These are phyloP conservation scores for Colletotrichum sp. DNA, from an alignment of 2,329 filamentous ascomycete species.

Conservation along the genomic window DNA sequence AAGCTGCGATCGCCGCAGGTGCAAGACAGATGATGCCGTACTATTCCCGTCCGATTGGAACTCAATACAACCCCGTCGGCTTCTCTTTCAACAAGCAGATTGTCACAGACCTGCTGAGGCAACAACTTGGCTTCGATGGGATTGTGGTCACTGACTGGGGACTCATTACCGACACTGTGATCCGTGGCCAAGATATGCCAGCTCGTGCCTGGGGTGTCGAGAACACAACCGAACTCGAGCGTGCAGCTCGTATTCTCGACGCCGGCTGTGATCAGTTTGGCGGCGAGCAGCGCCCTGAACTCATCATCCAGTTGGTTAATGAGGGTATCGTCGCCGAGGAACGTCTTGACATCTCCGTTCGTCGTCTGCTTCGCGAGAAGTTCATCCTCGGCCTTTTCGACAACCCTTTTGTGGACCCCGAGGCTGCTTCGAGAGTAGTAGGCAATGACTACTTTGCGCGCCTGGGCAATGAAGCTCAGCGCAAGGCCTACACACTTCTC, in stretches of 20 bases:
- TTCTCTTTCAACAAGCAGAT: constrained; percentile 58
- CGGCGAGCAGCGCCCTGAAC: constrained; percentile 52
- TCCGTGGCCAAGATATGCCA: constrained; percentile 48
- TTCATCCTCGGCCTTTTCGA: constrained; percentile 58
- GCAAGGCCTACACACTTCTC: constrained; percentile 31
- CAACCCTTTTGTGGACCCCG: constrained; percentile 52
- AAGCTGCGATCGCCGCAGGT: constrained; percentile 52
- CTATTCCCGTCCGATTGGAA: constrained; percentile 52
- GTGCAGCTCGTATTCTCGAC: constrained; percentile 47
- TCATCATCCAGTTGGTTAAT: constrained; percentile 51
- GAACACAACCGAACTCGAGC: constrained; percentile 44
- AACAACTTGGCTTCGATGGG: constrained; percentile 54
- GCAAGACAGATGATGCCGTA: constrained; percentile 58
- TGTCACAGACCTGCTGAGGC: constrained; percentile 52
- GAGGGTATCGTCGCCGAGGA: constrained; percentile 44
- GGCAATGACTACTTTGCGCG: constrained; percentile 47
- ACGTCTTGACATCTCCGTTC: constrained; percentile 51
- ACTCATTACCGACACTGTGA: constrained; percentile 49
- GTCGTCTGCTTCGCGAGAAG: constrained; percentile 53
- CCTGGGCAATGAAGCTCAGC: constrained; percentile 27
- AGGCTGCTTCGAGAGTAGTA: constrained; percentile 43
- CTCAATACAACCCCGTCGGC: constrained; percentile 50
- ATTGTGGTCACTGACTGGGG: constrained; percentile 61
- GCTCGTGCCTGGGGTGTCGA: constrained; percentile 58
- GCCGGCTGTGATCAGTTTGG: constrained; percentile 59